Conservation (phyloP, 2,329 filamentous ascomycete genomes). For the Ceratocystis huliohia region DNA sequence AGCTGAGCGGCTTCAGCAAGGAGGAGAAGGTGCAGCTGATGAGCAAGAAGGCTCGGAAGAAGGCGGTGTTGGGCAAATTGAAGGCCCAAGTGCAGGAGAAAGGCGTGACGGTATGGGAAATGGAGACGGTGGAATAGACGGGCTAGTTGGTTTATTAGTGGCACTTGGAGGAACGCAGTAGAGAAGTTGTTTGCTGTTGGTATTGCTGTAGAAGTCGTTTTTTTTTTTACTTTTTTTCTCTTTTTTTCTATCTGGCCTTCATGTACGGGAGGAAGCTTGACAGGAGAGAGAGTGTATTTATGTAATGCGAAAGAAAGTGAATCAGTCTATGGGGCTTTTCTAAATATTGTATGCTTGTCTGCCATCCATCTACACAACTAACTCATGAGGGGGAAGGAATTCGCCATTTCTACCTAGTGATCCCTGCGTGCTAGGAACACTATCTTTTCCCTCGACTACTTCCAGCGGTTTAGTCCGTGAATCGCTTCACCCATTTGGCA, state of each 20-base stretch:
- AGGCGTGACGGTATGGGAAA: slow-evolving; percentile 38
- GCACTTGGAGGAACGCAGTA: background rate
- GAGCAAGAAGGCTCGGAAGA: slow-evolving; percentile 40
- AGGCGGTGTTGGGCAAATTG: slow-evolving; percentile 41
- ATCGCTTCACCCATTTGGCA: slow-evolving; percentile 37
- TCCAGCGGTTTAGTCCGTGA: slow-evolving; percentile 25
- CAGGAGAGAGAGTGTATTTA: background rate
- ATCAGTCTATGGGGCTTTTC: background rate
- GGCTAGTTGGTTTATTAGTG: background rate
- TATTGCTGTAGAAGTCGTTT: background rate
- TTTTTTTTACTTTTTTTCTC: background rate
- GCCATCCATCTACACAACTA: background rate
- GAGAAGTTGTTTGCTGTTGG: slow-evolving; percentile 1
- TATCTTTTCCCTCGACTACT: no score
- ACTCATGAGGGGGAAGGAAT: no score
- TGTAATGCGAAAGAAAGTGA: background rate
- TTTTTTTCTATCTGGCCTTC: background rate
- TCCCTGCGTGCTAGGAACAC: no score
- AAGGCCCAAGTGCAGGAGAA: slow-evolving; percentile 37
- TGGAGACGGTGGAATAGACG: slow-evolving; percentile 37
- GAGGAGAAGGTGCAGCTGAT: slow-evolving; percentile 46
- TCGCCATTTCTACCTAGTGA: no score
- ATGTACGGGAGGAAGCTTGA: background rate
- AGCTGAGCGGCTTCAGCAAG: slow-evolving; percentile 47
- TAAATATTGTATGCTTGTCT: background rate